Conservation (phyloP, 2,329 filamentous ascomycete species). For the Beauveria brongniartii region DNA sequence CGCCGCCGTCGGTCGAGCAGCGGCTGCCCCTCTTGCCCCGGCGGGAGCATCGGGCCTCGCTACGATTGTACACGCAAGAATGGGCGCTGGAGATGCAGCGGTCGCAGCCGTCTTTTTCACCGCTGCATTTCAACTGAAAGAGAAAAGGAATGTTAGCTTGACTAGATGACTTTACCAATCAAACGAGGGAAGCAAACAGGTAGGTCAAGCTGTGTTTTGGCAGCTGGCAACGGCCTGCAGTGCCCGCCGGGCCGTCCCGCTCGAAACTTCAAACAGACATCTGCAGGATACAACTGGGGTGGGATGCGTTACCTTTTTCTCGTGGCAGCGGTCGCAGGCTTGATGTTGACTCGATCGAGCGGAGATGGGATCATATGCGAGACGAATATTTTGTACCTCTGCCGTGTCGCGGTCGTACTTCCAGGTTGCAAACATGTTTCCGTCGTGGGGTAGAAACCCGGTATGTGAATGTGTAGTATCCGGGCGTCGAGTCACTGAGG, state of each 20-base stretch:
- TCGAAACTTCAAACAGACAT: not conserved
- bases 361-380: conserved; percentile 28
- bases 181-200: not conserved
- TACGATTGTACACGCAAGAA: conserved; percentile 28
- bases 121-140: conserved; percentile 28
- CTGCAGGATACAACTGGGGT: not conserved
- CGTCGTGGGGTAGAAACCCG: not conserved
- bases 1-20: conserved; percentile 15
- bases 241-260: not conserved
- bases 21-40: conserved; percentile 20
- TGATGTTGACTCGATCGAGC: conserved; percentile 31
- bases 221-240: not conserved
- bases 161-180: not conserved
- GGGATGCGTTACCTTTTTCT: conserved; percentile 27
- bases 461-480: not conserved
- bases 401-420: conserved; percentile 31
- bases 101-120: conserved; percentile 30
- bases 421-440: conserved; percentile 29
- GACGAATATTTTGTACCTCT: conserved; percentile 29
- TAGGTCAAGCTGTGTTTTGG: not conserved
- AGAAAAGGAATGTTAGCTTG: not conserved
- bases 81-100: conserved; percentile 24
- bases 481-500: not conserved
- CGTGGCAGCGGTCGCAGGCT: conserved; percentile 30
- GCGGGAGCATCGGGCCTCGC: conserved; percentile 24